Conservation (phyloP, 2,329 filamentous ascomycete genomes). For the Fonsecaea monophora region DNA sequence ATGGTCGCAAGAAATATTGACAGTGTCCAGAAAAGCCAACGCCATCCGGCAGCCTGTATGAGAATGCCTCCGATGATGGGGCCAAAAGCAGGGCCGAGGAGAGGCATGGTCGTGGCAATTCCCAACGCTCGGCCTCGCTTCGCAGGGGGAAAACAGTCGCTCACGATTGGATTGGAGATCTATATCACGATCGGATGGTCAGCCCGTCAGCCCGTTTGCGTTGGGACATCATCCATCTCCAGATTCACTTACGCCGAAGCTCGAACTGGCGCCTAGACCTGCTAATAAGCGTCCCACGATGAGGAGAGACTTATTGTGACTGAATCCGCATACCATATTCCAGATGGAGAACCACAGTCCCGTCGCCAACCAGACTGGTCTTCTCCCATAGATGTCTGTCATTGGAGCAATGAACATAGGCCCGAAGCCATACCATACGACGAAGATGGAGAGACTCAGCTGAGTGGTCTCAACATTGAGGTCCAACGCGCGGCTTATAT, state of each 20-base stretch:
- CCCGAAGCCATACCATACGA: conserved; percentile 54
- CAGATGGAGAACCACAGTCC: conserved; percentile 60
- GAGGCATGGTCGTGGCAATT: conserved; percentile 63
- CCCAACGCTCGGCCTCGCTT: conserved; percentile 64
- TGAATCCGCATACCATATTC: conserved; percentile 61
- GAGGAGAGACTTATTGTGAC: conserved; percentile 54
- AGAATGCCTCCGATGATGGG: conserved; percentile 69
- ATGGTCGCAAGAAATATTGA: conserved; percentile 65
- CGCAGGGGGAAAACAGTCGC: conserved; percentile 60
- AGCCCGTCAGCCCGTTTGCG: no score
- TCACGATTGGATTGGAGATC: no score
- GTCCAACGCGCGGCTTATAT: conserved; percentile 55
- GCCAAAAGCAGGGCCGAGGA: conserved; percentile 59
- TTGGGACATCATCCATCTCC: conserved; percentile 43
- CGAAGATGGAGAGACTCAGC: conserved; percentile 53
- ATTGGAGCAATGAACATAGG: conserved; percentile 54
- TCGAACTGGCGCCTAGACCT: conserved; percentile 59
- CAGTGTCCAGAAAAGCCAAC: conserved; percentile 57
- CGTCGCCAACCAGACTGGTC: conserved; percentile 54
- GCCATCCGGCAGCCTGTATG: conserved; percentile 47
- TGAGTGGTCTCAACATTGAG: conserved; percentile 46
- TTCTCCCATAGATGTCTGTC: conserved; percentile 58
- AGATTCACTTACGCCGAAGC: conserved; percentile 50
- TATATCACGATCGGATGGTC: no score
- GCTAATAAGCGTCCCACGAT: conserved; percentile 59